Evolutionary conservation across 2,329 filamentous ascomycete species (phyloP), one percentile per base, ranked within the genome.

Genomic region (Cordyceps javanica): DNA sequence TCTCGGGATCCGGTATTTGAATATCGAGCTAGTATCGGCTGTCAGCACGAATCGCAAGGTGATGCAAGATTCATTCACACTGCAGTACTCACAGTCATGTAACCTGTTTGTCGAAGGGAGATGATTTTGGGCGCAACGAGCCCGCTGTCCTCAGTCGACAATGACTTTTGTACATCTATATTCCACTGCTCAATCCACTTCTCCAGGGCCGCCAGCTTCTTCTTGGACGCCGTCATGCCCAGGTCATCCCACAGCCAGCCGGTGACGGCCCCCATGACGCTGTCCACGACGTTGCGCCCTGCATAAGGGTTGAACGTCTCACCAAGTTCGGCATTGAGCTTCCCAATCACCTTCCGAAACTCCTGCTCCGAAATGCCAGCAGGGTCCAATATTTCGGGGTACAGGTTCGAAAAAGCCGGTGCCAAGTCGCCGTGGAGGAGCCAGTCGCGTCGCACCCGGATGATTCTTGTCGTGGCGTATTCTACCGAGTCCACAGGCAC

Each of bases 241-340:
- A 93, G 66, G 68, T 97, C 93, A 59, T 99, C 94, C 91, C 91
- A 97, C 34, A 97, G 67, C 90, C 92, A 99, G 23, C 93, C 90
- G 0, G 94, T 97, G 34, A 91, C 73, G 5, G 95, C 77, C 2
- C 93, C 91, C 64, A 97, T 69, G 11, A 90, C 70, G 13, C 85
- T 83, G 71, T 99, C 94, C 0, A 96, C 62, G 66, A 92, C 84
- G 64, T 95, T 96, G 52, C 90, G 80, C 65, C 82, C 74, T 56
- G 80, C 85, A 69, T 86, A 92, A 0, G 94, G 93, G 66, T 88
- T 84, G 70, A 96, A 97, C 0, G 88, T 86, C n/a, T 81, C 81
- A 39, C 88, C 75, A 16, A 97, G 75, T 62, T 90, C 85, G 13
- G 82, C 75, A 67, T 99, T 99, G 55, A 97, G 80, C 66, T 86